These are phyloP conservation scores for Globisporangium barbulae DNA, from an alignment of 352 stramenopile genomes.

Conservation along the genomic window DNA sequence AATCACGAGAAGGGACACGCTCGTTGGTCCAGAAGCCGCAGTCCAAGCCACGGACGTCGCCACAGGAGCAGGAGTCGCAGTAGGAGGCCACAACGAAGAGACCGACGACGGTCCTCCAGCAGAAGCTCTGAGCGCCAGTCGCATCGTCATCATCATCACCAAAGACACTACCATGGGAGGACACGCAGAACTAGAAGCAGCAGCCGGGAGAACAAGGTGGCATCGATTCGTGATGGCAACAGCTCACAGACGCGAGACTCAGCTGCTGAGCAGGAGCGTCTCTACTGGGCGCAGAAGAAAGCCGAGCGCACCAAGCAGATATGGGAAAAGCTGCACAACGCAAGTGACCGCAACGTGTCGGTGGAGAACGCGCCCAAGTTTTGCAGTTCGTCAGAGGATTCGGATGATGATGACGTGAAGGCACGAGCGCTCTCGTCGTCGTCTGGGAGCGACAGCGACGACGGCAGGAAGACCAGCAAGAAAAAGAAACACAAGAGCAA, in stretches of 20 bases:
- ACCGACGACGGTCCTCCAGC: slow-evolving; percentile 15
- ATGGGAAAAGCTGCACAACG: slow-evolving; percentile 42
- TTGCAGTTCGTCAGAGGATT: slow-evolving; percentile 26
- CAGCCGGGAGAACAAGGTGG: neutral
- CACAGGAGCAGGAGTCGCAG: slow-evolving; percentile 23
- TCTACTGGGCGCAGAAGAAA: slow-evolving; percentile 60
- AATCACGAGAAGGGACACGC: neutral
- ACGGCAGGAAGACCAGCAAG: slow-evolving; percentile 20
- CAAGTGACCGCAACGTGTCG: slow-evolving; percentile 28
- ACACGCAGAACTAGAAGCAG: neutral
- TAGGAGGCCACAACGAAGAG: slow-evolving; percentile 12
- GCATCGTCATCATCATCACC: neutral
- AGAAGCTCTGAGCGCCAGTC: slow-evolving; percentile 18
- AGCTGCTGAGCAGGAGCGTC: slow-evolving; percentile 27
- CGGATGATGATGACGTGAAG: slow-evolving; percentile 42
- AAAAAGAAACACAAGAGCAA: slow-evolving; percentile 30
- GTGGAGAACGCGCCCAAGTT: slow-evolving; percentile 54
- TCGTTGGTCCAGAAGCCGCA: slow-evolving; percentile 2
- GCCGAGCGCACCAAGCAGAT: slow-evolving; percentile 46
- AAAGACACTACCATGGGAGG: neutral
- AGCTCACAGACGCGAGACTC: neutral
- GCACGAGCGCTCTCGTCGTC: neutral
- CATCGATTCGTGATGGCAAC: neutral
- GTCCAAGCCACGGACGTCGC: slow-evolving; percentile 7
- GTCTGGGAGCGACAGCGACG: neutral